Percentiles rank a stretch among this genome's conserved stretches.
phyloP scores from a whole-genome alignment of 768 basidiomycete species.

The Pisolithus marmoratus region DNA sequence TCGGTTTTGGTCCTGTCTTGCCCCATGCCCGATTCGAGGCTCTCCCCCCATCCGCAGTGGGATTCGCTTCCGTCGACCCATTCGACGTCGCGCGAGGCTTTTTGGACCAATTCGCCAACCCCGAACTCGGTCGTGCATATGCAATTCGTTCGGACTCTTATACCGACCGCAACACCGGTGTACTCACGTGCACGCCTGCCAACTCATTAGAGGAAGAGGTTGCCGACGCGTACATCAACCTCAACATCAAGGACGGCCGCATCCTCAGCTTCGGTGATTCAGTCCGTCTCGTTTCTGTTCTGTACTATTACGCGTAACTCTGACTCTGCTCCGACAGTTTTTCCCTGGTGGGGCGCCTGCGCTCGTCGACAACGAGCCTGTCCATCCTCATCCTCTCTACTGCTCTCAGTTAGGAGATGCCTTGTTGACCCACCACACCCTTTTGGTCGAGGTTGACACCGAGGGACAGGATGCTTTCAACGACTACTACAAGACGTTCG shows the following conservation, averaged over 20 bases:
- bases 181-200: slow-evolving; percentile 88
- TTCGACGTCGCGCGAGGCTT: slow-evolving; percentile 60
- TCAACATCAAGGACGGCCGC: slow-evolving; percentile 82
- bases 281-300: slow-evolving; percentile 38
- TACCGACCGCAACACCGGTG: slow-evolving; percentile 78
- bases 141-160: slow-evolving; percentile 78
- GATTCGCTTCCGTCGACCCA: slow-evolving; percentile 44
- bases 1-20: slow-evolving; percentile 82
- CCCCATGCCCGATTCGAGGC: slow-evolving; percentile 65
- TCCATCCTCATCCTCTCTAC: slow-evolving; percentile 48
- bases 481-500: slow-evolving; percentile 9
- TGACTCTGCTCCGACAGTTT: slow-evolving; percentile 47
- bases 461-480: background rate
- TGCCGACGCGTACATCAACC: slow-evolving; percentile 84
- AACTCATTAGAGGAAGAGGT: slow-evolving; percentile 85
- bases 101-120: slow-evolving; percentile 36
- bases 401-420: slow-evolving; percentile 42
- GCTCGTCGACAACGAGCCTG: slow-evolving; percentile 29
- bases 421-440: slow-evolving; percentile 19
- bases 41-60: slow-evolving; percentile 32
- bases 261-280: slow-evolving; percentile 87
- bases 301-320: slow-evolving; percentile 8
- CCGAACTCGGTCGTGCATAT: slow-evolving; percentile 37
- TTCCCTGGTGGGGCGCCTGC: slow-evolving; percentile 56
- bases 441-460: slow-evolving; percentile 14